Base-by-base conservation (phyloP, 129 eudicot species). In the Pulicaria dysenterica region DNA sequence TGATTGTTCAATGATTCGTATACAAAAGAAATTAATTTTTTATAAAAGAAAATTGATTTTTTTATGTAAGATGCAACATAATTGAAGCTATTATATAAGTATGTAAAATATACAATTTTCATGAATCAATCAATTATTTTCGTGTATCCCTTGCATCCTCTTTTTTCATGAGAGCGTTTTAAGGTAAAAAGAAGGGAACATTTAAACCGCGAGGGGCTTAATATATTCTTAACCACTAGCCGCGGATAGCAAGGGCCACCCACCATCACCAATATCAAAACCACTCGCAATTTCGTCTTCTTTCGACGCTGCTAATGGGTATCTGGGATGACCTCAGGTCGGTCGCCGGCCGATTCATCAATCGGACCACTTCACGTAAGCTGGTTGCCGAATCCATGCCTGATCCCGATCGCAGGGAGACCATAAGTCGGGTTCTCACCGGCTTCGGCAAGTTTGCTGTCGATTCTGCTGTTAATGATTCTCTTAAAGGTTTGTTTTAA, bases 371-470 rank as follows among this genome's bases (percentile, higher is more conserved):
- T 31, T 64, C 80, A 24, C 61, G 57, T 4, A 46, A 71, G 17
- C 74, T 67, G 71, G 51, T 42, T 49, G 66, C 72, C 41, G 83
- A 82, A 50, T 51, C 76, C 80, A 12, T 79, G 34, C 81, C 87
- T 4, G 80, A 82, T 42, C 66, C 86, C 72, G 83, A 75, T 59
- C 74, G 83, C 85, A 64, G 90, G 70, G 89, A 88, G 60, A 86
- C 79, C 37, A 74, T 87, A 14, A 80, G 74, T 58, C 75, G 82
- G 37, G 72, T 87, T 46, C 65, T 87, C 0, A 60, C 82, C 37
- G 78, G 78, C 24, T 74, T 89, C 57, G 80, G 88, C 45, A 84
- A 84, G 75, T 82, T 83, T 17, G 95, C 95, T 17, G 82, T 91
- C 41, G 91, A 82, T 77, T 83, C 89, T 42, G 83, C 91, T 70